Conservation (phyloP, 2,329 filamentous ascomycete species). For the Cladosporium cucumerinum region DNA sequence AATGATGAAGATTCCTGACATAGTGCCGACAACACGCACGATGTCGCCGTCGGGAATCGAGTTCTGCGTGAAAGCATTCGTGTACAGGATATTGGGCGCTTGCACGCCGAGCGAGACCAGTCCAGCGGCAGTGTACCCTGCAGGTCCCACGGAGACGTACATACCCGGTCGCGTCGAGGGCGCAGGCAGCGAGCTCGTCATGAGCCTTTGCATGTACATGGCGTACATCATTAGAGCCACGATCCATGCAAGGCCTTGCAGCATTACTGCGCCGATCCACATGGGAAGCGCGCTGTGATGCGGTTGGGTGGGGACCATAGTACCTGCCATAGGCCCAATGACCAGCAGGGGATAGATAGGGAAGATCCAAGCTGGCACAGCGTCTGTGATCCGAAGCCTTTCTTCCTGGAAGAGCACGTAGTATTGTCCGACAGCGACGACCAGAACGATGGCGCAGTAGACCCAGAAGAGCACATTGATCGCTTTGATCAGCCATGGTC, state of each 20-base stretch:
- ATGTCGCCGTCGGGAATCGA: slow-evolving; percentile 22
- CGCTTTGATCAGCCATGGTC: slow-evolving; percentile 54
- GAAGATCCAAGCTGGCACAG: slow-evolving; percentile 34
- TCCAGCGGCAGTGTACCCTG: slow-evolving; percentile 28
- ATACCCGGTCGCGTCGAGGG: slow-evolving; percentile 43
- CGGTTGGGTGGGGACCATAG: slow-evolving; percentile 33
- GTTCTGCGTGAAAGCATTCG: slow-evolving; percentile 14
- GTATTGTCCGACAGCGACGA: slow-evolving; percentile 59
- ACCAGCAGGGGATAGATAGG: slow-evolving; percentile 37
- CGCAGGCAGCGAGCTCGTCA: slow-evolving; percentile 43
- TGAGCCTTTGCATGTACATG: slow-evolving; percentile 41
- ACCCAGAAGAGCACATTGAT: slow-evolving; percentile 67
- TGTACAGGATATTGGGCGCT: slow-evolving; percentile 8
- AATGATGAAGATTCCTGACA: slow-evolving; percentile 46
- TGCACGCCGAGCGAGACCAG: slow-evolving; percentile 25
- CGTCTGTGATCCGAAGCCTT: slow-evolving; percentile 25
- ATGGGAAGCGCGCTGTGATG: slow-evolving; percentile 38
- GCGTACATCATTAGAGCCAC: slow-evolving; percentile 45
- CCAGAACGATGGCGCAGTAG: slow-evolving; percentile 60
- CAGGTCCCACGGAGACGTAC: slow-evolving; percentile 52
- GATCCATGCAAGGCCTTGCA: slow-evolving; percentile 47
- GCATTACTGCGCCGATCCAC: slow-evolving; percentile 43
- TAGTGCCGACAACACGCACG: slow-evolving; percentile 26
- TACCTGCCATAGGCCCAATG: slow-evolving; percentile 38
- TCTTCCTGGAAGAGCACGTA: slow-evolving; percentile 22